phyloP scores from a whole-genome alignment of 495 filamentous ascomycete genomes.

The Talaromyces thailandensis region DNA sequence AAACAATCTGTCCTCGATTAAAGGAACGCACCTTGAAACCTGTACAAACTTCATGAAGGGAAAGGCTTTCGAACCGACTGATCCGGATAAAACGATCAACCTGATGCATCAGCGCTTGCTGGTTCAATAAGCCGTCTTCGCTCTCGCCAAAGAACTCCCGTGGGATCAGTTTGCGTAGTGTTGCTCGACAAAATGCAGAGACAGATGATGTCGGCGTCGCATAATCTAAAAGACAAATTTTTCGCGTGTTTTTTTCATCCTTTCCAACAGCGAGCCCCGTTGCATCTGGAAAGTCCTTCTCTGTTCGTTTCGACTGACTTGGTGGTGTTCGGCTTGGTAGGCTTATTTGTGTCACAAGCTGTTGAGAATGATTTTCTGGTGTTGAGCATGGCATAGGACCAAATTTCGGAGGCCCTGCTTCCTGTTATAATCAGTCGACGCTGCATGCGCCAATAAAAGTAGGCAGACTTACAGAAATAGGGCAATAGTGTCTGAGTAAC shows the following conservation, averaged over 20 bases:
- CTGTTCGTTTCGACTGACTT: not conserved
- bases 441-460: not conserved
- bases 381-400: slow-evolving; percentile 11
- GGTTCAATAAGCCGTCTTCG: slow-evolving; percentile 45
- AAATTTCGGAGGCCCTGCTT: slow-evolving; percentile 22
- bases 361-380: slow-evolving; percentile 8
- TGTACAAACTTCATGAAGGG: slow-evolving; percentile 68
- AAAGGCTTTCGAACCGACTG: slow-evolving; percentile 72
- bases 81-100: slow-evolving; percentile 70
- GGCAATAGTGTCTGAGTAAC: slow-evolving; percentile 76
- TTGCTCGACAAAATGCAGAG: slow-evolving; percentile 81
- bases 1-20: not conserved
- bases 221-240: slow-evolving; percentile 50
- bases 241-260: slow-evolving; percentile 5
- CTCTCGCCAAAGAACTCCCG: slow-evolving; percentile 63
- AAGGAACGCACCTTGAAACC: slow-evolving; percentile 55
- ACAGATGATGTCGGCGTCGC: slow-evolving; percentile 62
- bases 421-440: slow-evolving; percentile 10
- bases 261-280: not conserved
- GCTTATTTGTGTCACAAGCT: slow-evolving; percentile 22
- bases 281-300: not conserved
- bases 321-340: slow-evolving; percentile 5
- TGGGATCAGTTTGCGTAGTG: slow-evolving; percentile 67
- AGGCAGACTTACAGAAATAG: slow-evolving; percentile 34
- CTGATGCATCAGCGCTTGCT: slow-evolving; percentile 46